Conservation (phyloP, 1,284 basidiomycete species). For the Apiotrichum mycotoxinovorans region DNA sequence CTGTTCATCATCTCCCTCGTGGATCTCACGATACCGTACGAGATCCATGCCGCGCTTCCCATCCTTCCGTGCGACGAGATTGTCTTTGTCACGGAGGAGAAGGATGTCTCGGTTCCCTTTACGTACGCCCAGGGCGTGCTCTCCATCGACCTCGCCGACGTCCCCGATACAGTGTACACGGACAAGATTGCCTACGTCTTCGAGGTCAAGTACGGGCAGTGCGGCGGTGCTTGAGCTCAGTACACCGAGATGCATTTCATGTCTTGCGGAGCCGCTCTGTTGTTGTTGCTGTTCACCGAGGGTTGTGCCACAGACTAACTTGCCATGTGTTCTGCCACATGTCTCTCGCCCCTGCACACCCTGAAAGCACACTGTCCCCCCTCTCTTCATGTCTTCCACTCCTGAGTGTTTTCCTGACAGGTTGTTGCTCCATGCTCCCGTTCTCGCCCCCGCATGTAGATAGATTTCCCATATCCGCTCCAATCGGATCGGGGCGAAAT, state of each 20-base stretch:
- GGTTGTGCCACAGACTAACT: too few relatives aligned
- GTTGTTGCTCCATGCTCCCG: too few relatives aligned
- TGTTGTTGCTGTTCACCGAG: too few relatives aligned
- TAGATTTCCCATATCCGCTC: too few relatives aligned
- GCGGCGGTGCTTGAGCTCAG: neutral
- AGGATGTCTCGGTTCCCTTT: slow-evolving; percentile 11
- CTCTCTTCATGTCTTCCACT: too few relatives aligned
- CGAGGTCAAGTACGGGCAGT: slow-evolving; percentile 16
- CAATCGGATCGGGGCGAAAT: neutral
- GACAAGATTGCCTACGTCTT: slow-evolving; percentile 19
- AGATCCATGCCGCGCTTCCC: slow-evolving; percentile 51
- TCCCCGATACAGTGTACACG: slow-evolving; percentile 8
- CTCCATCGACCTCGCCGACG: slow-evolving; percentile 18
- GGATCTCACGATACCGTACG: slow-evolving; percentile 41
- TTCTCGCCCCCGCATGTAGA: too few relatives aligned
- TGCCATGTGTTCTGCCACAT: too few relatives aligned
- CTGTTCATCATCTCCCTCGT: slow-evolving; percentile 58
- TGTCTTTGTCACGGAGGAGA: slow-evolving; percentile 41
- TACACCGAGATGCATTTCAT: too few relatives aligned
- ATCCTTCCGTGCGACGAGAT: slow-evolving; percentile 54
- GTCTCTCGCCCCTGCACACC: too few relatives aligned
- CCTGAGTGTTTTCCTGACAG: too few relatives aligned
- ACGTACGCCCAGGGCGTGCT: slow-evolving; percentile 3
- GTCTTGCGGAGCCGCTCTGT: too few relatives aligned
- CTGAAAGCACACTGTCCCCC: too few relatives aligned